Evolutionary conservation across 2,329 filamentous ascomycete species (phyloP), one percentile per base, ranked within the genome.

Genomic region (Venturia asperata): DNA sequence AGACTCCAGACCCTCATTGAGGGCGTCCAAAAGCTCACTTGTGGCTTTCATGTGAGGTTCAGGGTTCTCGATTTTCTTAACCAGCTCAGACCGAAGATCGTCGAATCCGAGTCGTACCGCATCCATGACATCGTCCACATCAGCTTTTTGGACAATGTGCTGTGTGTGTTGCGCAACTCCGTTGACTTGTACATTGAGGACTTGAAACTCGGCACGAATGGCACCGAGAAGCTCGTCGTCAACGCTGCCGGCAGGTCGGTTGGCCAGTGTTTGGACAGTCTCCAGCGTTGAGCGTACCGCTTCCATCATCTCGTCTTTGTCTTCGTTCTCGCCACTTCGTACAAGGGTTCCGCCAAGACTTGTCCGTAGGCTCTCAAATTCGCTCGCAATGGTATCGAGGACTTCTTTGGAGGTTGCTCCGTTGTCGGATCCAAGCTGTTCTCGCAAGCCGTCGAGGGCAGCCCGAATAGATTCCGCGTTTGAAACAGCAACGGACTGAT

Each of bases 1-100:
- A 55, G 83, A 84, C 67, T 90, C 89, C 45, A 97, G 82, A 1
- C 92, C 91, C 61, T 87, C 84, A 65, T 85, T 83, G 68, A 88
- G 78, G 9, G 82, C 82, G 68, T 87, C 85, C 7, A 87, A 77
- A 27, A 87, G 77, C 67, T 87, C 84, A 62, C 78, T 79, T 24
- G 83, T 84, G 63, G 81, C 80, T 21, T 80, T 81, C 62, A 81
- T 73, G 34, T 82, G 78, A 64, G 77, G 81, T 61, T 86, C 83
- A 3, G 79, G 79, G 17, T 77, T 81, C 65, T 82, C 81, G 24
- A 85, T 79, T 72, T 80, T 82, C 67, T 80, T 81, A 66, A 82
- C 79, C 15, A 79, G 70, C 67, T 81, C 78, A 13, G 78, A 78
- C 11, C 77, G 77, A 5, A 82, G 73, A 66, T 82, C 80, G 64